Evolutionary conservation across 2,329 filamentous ascomycete genomes (phyloP).

Genomic region (Trichothecium sympodiale): DNA sequence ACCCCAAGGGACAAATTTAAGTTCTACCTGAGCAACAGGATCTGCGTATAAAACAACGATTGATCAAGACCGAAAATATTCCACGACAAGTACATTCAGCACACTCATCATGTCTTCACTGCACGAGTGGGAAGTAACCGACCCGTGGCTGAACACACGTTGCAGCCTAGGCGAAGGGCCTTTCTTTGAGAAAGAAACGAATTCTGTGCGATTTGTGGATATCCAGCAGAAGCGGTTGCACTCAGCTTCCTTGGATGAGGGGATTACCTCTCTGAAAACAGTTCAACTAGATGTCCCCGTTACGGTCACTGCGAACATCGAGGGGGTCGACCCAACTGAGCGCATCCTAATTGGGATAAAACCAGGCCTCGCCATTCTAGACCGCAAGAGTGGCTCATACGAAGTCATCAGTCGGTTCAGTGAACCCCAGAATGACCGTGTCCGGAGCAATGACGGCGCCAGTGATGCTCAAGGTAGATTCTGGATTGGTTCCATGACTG

Average conservation of each 20-base stretch:
- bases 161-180: conserved; percentile 65
- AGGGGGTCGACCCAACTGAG: conserved; percentile 46
- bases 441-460: conserved; percentile 71
- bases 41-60: too few relatives aligned
- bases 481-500: conserved; percentile 82
- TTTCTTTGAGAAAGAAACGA: conserved; percentile 55
- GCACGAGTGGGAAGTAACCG: conserved; percentile 38
- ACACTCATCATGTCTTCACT: conserved; percentile 21
- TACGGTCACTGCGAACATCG: conserved; percentile 70
- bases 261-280: conserved; percentile 52
- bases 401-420: conserved; percentile 41
- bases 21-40: too few relatives aligned
- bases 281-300: conserved; percentile 41
- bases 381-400: conserved; percentile 46
- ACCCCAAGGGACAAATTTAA: too few relatives aligned
- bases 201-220: conserved; percentile 68
- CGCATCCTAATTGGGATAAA: conserved; percentile 72
- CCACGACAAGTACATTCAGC: background rate
- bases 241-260: conserved; percentile 53
- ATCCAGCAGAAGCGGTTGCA: conserved; percentile 70
- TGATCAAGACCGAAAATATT: too few relatives aligned
- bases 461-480: conserved; percentile 72
- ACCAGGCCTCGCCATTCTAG: conserved; percentile 67
- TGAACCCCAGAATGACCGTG: conserved; percentile 33
- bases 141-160: conserved; percentile 47